Evolutionary conservation across 1,284 basidiomycete species (phyloP), one percentile per base, ranked within the genome.

Genomic region (Coniferiporia weirii): DNA sequence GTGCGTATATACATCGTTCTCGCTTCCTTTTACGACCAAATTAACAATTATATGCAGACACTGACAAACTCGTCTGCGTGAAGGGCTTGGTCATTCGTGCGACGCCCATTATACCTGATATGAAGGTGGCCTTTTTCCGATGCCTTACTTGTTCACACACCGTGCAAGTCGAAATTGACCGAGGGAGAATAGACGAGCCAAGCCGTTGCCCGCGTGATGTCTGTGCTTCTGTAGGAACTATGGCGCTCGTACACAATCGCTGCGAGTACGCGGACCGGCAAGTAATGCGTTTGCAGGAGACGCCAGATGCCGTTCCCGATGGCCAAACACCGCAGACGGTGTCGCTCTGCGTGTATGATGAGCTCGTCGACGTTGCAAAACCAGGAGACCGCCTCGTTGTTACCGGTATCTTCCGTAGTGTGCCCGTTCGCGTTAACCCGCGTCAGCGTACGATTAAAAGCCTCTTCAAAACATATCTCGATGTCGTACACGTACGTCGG

Each of bases 271-370:
- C 93, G 35, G 95, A 99, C 74, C 81, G 96, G 56, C 97, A 99
- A 71, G 92, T 98, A 49, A 89, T 98, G 59, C 84, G 96, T 46
- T 77, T 99, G 4, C 96, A 99, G 71, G 96, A 99, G 72, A 99
- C 96, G 0, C 96, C 96, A 0, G 97, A 99, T 68, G 93, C 89
- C 6, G 95, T 99, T 0, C 96, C 96, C 1, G 96, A 98, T 72
- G 97, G 96, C 17, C 96, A 98, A 72, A 99, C 96, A 1, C 96
- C 96, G 0, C 95, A 98, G 69, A 98, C 95, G 0, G 94, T 99
- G 56, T 95, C 92, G 1, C 75, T 99, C 60, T 96, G 95, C 70
- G 91, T 93, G 17, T 98, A 99, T 70, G 95, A 99, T 69, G 97
- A 99, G 71, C 82, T 99, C 1, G 96, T 98, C 44, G 96, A 99